Evolutionary conservation across 441 rosid species (phyloP).

Genomic region (Populus hybrid): DNA sequence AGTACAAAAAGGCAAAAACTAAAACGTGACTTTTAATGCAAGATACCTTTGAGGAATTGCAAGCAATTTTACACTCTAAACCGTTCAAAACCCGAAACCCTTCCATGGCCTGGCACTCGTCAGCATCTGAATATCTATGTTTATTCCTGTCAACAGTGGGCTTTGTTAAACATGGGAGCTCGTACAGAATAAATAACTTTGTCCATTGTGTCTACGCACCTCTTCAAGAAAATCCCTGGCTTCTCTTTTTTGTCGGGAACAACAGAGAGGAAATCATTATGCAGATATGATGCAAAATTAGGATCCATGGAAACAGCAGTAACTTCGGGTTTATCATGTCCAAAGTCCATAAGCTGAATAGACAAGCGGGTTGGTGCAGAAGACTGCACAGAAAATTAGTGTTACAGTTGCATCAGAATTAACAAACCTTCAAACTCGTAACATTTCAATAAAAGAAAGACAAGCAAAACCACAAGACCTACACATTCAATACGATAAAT

Average conservation of each 20-base stretch:
- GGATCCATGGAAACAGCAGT: conserved; percentile 90
- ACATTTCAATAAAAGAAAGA: background rate
- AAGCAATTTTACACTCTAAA: conserved; percentile 90
- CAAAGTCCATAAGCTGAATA: conserved; percentile 83
- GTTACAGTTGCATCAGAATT: background rate
- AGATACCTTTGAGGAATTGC: conserved; percentile 88
- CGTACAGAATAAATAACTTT: conserved; percentile 11
- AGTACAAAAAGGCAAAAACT: background rate
- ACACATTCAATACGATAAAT: conserved; percentile 94
- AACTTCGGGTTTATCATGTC: conserved; percentile 91
- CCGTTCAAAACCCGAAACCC: conserved; percentile 66
- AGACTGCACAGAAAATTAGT: conserved; percentile 45
- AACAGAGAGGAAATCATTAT: conserved; percentile 65
- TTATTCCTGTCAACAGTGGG: conserved; percentile 58
- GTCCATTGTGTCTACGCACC: conserved; percentile 39
- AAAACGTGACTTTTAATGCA: background rate
- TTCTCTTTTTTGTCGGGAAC: conserved; percentile 58
- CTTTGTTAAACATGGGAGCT: conserved; percentile 20
- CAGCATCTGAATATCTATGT: conserved; percentile 34
- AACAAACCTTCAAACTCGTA: background rate
- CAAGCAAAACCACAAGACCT: conserved; percentile 29
- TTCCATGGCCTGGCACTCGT: conserved; percentile 50
- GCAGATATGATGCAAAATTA: conserved; percentile 73
- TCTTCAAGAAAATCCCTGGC: conserved; percentile 66
- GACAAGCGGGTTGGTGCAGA: conserved; percentile 55